A percentile compares a stretch with the other conserved stretches of the same genome.
phyloP scores from a whole-genome alignment of 169 alveolate species.

The Miamiensis avidus region DNA sequence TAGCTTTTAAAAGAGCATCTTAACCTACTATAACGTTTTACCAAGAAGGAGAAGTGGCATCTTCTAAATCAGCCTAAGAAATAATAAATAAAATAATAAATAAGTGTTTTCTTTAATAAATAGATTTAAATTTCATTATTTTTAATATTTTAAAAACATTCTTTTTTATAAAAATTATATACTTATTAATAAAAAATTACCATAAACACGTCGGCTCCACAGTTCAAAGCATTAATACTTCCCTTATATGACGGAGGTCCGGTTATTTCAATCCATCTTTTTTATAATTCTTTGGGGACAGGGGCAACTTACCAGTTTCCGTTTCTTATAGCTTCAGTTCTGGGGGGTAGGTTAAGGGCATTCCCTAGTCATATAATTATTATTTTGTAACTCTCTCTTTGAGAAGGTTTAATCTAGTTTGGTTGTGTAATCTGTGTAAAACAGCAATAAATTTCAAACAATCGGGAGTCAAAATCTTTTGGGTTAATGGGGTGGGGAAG shows the following conservation, averaged over 20 bases:
- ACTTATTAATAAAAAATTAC: too few species aligned
- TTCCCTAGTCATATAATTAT: neutral
- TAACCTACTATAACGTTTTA: constrained; percentile 38
- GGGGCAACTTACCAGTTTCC: constrained; percentile 36
- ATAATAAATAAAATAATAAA: too few species aligned
- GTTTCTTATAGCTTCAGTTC: constrained; percentile 5
- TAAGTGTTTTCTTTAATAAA: too few species aligned
- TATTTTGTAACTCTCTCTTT: neutral
- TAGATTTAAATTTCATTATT: too few species aligned
- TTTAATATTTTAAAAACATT: too few species aligned
- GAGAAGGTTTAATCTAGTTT: constrained; percentile 1
- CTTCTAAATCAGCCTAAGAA: constrained; percentile 55
- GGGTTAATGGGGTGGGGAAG: too few species aligned
- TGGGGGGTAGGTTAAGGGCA: constrained; percentile 7
- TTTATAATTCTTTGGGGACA: constrained; percentile 32
- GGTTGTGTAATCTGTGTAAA: constrained; percentile 10
- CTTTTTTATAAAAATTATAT: too few species aligned
- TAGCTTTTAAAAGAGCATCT: constrained; percentile 24
- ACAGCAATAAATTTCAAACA: constrained; percentile 15
- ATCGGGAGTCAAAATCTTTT: constrained; percentile 12
- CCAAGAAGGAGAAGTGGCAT: constrained; percentile 47
- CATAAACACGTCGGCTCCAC: constrained; percentile 52
- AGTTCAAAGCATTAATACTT: constrained; percentile 42
- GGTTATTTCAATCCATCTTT: constrained; percentile 41
- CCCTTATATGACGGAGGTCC: constrained; percentile 41